Base-by-base conservation (phyloP, 2,329 filamentous ascomycete genomes). In the Claviceps sp. region DNA sequence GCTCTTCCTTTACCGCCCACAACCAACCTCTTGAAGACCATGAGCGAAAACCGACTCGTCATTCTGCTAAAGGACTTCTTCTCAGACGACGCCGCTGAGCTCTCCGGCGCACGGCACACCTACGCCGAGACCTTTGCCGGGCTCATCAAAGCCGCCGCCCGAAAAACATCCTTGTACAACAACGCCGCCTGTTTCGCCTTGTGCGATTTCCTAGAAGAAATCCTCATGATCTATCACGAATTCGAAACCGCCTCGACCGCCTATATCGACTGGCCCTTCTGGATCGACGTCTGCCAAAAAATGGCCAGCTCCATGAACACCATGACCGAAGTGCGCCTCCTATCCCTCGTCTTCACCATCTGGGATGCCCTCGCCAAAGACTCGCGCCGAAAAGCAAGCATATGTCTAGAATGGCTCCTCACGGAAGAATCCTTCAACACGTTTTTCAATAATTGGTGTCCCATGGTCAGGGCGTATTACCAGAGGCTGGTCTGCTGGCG, bases 381-480 rank as follows among this genome's bases (percentile, higher is more conserved):
- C 51, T 76, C 82, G 2, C 70, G 72, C 49, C 78, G 86, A 48
- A 94, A 91, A 66, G 73, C 78, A 52, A 71, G 76, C 14, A 64
- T 95, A 18, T 94, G 87, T 63, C 61, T 85, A 30, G 79, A 82
- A 22, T 90, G 93, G 73, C 70, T 96, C 41, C 71, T 96, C 13
- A 77, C 82, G 6, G 82, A 86, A 51, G 75, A 82, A 26, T 78
- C 85, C 2, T 95, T 95, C 64, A 81, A 87, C 62, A 81, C 79
- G 55, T 82, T 89, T 55, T 96, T 95, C 69, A 91, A 86, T 62
- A 89, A 95, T 62, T 95, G 90, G 89, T 95, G 88, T 62, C 89
- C 90, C 0, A 95, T 95, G 90, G 88, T 95, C 22, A 80, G 90
- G 55, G 85, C 89, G 14, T 96, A 95, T 66, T 96, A 85, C 64